A percentile compares a stretch with the other conserved stretches of the same genome.
Conservation (phyloP, 116 monocot genomes). For the Cymodocea nodosa region DNA sequence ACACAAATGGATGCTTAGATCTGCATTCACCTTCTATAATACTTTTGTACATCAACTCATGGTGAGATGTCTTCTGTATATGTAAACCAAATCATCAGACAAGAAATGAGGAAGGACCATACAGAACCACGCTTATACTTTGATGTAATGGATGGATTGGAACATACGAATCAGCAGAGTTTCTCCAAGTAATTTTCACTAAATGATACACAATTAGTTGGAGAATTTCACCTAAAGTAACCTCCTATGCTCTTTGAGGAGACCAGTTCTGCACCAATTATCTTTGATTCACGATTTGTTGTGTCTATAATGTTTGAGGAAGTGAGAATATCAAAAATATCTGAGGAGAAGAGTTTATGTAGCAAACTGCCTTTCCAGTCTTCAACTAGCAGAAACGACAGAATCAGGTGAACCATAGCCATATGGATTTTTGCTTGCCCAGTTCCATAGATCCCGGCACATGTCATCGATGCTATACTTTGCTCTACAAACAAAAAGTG, state of each 20-base stretch:
- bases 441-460: conserved; percentile 48
- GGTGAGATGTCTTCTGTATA: no score
- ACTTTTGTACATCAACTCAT: no score
- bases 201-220: background rate
- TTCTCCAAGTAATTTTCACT: no score
- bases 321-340: background rate
- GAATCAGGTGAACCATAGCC: conserved; percentile 22
- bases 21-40: no score
- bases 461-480: conserved; percentile 39
- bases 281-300: background rate
- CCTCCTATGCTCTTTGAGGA: background rate
- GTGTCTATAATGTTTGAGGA: background rate
- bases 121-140: no score
- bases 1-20: no score
- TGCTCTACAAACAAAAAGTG: conserved; percentile 15
- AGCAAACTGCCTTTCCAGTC: background rate
- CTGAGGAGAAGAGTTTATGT: background rate
- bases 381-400: conserved; percentile 8
- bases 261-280: background rate
- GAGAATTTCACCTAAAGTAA: background rate
- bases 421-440: conserved; percentile 45
- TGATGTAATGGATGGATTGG: no score
- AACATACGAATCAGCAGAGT: no score
- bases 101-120: no score
- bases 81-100: no score